Evolutionary conservation across 192 early-diverging fungal species (phyloP).

Genomic region (Coemansia sp.): DNA sequence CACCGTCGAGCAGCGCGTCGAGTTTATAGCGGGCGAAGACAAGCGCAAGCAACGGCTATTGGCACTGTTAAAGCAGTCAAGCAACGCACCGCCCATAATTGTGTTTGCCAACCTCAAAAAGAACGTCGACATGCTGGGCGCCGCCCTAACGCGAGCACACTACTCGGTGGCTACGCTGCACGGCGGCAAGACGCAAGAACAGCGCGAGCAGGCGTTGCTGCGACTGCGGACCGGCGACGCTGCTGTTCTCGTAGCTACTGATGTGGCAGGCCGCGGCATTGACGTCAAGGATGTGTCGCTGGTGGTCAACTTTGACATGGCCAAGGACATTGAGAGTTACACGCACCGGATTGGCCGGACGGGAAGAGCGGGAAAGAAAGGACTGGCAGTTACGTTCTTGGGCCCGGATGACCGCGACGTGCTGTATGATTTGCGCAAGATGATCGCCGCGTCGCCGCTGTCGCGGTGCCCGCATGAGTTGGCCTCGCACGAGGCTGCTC

Average conservation of each 20-base stretch:
- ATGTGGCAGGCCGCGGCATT: constrained; percentile 98
- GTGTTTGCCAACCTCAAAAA: constrained; percentile 99
- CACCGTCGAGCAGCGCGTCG: constrained; percentile 92
- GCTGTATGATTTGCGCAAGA: constrained; percentile 73
- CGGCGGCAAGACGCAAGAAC: constrained; percentile 96
- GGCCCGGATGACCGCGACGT: constrained; percentile 78
- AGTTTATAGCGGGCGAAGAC: constrained; percentile 91
- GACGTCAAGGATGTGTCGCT: constrained; percentile 96
- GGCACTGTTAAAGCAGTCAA: constrained; percentile 71
- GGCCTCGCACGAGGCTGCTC: constrained; percentile 78
- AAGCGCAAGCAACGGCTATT: constrained; percentile 67
- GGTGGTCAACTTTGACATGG: constrained; percentile 98
- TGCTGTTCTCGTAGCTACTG: constrained; percentile 93
- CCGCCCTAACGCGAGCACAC: constrained; percentile 56
- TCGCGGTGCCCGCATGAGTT: constrained; percentile 83
- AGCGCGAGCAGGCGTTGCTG: constrained; percentile 84
- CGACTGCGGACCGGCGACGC: constrained; percentile 78
- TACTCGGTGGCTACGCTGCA: constrained; percentile 76
- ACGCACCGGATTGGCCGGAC: constrained; percentile 99
- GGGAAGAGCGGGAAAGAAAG: constrained; percentile 91
- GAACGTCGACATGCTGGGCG: constrained; percentile 79
- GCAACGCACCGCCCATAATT: constrained; percentile 75
- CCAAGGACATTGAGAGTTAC: constrained; percentile 97
- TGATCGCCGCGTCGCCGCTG: constrained; percentile 70
- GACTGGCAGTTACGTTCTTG: constrained; percentile 89